Evolutionary conservation across 306 rosid species (phyloP), one percentile per base, ranked within the genome.

Genomic region (Trifolium fragiferum): DNA sequence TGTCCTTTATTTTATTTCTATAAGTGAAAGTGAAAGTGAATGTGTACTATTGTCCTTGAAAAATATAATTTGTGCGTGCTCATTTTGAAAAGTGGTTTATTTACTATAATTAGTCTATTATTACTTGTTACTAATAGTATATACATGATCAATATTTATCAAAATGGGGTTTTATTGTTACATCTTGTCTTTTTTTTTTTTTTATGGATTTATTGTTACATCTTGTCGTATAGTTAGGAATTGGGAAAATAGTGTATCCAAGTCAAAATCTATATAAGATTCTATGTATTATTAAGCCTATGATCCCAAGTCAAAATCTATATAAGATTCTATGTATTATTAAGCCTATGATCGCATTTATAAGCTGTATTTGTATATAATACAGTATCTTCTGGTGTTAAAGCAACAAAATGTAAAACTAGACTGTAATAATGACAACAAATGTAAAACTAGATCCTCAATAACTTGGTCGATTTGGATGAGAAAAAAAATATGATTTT

Each of bases 261-360:
- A 58, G 68, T 63, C 68, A 63, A 62, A 62, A 63, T 63, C 47
- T 63, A 33, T 16, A 16, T 63, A 30, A 60, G 41, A 60, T 60
- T 13, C 21, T n/a, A 6, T 57, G 11, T 23, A 11, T 60, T 60
- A 30, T 60, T 30, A 30, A 60, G 21, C 13, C 43, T 7, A 7
- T 25, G 27, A 25, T n/a, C n/a, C 13, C 8, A 58, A 58, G 68
- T 63, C 68, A 63, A 62, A 62, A 63, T 63, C 47, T 63, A 33
- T 16, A 16, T 63, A 30, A 60, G 41, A 60, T 60, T 13, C 21
- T n/a, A 6, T 57, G 11, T 23, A 11, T 60, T 60, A 30, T 60
- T 30, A 30, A 60, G 21, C 13, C 43, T 7, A 7, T 60, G 13
- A 18, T 60, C 15, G 43, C 40, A 60, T 60, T 30, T 30, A 60